Evolutionary conservation across 2,329 filamentous ascomycete species (phyloP).

Genomic region (Incumbomyces delicatus): DNA sequence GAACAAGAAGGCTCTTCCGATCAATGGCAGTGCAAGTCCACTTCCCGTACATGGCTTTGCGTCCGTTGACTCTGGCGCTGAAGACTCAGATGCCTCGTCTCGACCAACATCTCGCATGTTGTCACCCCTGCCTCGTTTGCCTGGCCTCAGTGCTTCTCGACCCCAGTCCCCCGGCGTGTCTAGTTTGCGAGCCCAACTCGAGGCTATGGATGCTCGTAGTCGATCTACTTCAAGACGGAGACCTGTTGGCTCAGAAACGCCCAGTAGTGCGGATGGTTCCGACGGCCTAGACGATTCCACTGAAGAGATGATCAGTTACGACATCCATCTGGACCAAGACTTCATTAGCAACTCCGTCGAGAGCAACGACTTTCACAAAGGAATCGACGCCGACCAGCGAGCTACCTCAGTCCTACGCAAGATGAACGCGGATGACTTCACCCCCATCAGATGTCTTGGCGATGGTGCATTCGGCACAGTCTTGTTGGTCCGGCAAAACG

Average conservation of each 20-base stretch:
- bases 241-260: constrained; percentile 33
- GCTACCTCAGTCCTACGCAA: constrained; percentile 51
- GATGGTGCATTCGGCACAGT: constrained; percentile 97
- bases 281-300: constrained; percentile 57
- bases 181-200: constrained; percentile 70
- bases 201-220: constrained; percentile 59
- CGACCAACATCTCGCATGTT: constrained; percentile 26
- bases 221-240: constrained; percentile 45
- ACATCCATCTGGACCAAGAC: constrained; percentile 74
- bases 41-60: constrained; percentile 34
- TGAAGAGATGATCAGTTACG: constrained; percentile 68
- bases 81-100: constrained; percentile 37
- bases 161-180: constrained; percentile 62
- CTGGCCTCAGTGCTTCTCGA: constrained; percentile 37
- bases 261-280: constrained; percentile 49
- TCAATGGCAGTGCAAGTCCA: constrained; percentile 20
- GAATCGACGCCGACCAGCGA: constrained; percentile 32
- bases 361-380: constrained; percentile 10
- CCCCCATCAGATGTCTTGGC: constrained; percentile 80
- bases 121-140: constrained; percentile 23
- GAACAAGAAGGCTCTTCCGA: constrained; percentile 21
- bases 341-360: constrained; percentile 59
- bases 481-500: constrained; percentile 77
- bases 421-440: constrained; percentile 86
- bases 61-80: constrained; percentile 34